phyloP scores from a whole-genome alignment of 371 early-diverging fungal species.

The Haplosporangium sp. region DNA sequence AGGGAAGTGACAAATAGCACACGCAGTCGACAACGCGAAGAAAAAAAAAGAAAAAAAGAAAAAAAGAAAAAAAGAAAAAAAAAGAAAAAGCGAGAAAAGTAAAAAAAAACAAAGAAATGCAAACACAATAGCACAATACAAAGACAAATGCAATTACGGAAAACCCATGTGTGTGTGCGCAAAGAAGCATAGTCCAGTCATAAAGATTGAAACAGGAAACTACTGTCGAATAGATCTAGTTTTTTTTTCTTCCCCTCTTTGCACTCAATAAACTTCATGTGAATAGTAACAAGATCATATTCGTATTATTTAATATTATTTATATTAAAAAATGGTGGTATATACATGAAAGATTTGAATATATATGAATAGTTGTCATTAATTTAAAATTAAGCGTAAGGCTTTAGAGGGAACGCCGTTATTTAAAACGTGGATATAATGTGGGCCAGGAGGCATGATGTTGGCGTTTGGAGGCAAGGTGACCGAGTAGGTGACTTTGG shows the following conservation, averaged over 20 bases:
- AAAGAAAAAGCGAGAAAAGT: too few species aligned
- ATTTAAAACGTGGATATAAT: conserved; percentile 65
- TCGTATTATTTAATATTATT: too few species aligned
- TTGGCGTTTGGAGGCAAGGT: conserved; percentile 66
- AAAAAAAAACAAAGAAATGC: too few species aligned
- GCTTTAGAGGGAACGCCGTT: conserved; percentile 64
- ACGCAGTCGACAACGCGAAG: background rate
- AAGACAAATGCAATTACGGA: too few species aligned
- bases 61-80: background rate
- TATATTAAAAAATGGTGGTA: too few species aligned
- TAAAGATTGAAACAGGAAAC: too few species aligned
- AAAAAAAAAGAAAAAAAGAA: background rate
- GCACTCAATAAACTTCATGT: too few species aligned
- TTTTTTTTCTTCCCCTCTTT: background rate
- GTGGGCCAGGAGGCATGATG: conserved; percentile 71
- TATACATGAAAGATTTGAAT: too few species aligned
- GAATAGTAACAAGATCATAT: too few species aligned
- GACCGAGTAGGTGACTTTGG: conserved; percentile 49
- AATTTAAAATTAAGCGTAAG: conserved; percentile 18
- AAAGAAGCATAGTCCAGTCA: too few species aligned
- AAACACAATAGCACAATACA: too few species aligned
- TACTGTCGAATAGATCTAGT: background rate
- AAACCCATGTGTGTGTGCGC: too few species aligned
- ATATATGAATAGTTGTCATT: background rate
- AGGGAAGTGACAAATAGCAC: background rate